These are phyloP conservation scores for Agapanthus africanus DNA, from an alignment of 106 monocot genomes.

Conservation along the genomic window DNA sequence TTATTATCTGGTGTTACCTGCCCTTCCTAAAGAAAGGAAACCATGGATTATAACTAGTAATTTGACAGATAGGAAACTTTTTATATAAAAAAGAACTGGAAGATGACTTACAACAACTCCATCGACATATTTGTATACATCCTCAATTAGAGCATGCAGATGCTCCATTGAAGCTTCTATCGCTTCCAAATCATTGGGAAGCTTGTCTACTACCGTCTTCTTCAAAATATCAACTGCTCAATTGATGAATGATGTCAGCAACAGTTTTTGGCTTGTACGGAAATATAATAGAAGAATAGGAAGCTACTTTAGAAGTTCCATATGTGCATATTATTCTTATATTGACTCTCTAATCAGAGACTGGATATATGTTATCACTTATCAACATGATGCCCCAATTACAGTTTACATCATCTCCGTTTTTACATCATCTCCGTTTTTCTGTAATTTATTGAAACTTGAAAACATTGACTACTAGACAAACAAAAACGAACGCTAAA, in stretches of 20 bases:
- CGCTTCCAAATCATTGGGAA: constrained; percentile 85
- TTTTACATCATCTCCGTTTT: neutral
- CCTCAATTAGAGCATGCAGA: constrained; percentile 53
- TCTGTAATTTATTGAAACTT: neutral
- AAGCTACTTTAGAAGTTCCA: neutral
- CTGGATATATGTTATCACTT: neutral
- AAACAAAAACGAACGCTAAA: too few relatives aligned
- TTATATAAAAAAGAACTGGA: neutral
- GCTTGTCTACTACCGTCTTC: constrained; percentile 54
- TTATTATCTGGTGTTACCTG: constrained; percentile 53
- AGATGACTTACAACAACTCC: constrained; percentile 62
- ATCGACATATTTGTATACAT: constrained; percentile 87
- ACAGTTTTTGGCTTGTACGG: neutral
- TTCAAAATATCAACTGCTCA: constrained; percentile 69
- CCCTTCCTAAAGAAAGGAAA: constrained; percentile 37
- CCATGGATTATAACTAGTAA: too few relatives aligned
- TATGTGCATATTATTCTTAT: neutral
- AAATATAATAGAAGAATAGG: neutral
- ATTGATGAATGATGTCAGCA: neutral
- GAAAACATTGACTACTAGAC: neutral
- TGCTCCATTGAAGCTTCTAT: constrained; percentile 78
- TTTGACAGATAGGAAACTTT: neutral
- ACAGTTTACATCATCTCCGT: neutral
- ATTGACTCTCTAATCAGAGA: neutral
- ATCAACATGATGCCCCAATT: neutral